Conservation (phyloP, 192 early-diverging fungal species). For the Haplosporangium gracile region DNA sequence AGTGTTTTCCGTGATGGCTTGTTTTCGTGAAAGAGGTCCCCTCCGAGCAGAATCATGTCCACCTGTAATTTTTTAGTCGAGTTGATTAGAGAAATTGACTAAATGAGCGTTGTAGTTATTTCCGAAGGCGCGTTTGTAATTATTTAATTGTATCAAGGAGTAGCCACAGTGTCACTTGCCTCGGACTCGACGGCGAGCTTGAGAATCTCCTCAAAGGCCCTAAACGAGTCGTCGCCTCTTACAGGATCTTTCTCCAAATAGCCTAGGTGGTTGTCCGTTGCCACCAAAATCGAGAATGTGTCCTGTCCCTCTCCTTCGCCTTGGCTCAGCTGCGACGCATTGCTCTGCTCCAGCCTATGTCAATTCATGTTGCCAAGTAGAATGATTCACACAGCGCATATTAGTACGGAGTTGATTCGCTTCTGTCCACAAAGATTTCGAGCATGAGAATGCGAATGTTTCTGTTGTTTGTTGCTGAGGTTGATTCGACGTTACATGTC, state of each 20-base stretch:
- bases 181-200: slow-evolving; percentile 72
- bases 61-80: slow-evolving; percentile 58
- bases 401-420: not conserved
- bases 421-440: not conserved
- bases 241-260: slow-evolving; percentile 93
- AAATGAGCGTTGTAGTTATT: not conserved
- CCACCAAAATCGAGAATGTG: slow-evolving; percentile 76
- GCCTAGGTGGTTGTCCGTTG: slow-evolving; percentile 96
- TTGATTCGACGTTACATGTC: not conserved
- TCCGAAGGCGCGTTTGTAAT: not conserved
- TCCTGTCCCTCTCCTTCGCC: slow-evolving; percentile 36
- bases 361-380: not conserved
- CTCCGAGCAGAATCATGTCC: slow-evolving; percentile 93
- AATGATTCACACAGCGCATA: not conserved
- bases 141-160: not conserved
- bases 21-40: slow-evolving; percentile 98
- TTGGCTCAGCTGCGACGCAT: slow-evolving; percentile 25
- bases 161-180: slow-evolving; percentile 36
- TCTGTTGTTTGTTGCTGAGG: not conserved
- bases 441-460: not conserved
- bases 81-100: not conserved
- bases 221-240: slow-evolving; percentile 86
- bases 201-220: slow-evolving; percentile 92
- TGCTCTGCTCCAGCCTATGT: slow-evolving; percentile 9
- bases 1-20: slow-evolving; percentile 85